These are phyloP conservation scores for Oxytropis ochrocephala DNA, from an alignment of 306 rosid species.

Conservation along the genomic window DNA sequence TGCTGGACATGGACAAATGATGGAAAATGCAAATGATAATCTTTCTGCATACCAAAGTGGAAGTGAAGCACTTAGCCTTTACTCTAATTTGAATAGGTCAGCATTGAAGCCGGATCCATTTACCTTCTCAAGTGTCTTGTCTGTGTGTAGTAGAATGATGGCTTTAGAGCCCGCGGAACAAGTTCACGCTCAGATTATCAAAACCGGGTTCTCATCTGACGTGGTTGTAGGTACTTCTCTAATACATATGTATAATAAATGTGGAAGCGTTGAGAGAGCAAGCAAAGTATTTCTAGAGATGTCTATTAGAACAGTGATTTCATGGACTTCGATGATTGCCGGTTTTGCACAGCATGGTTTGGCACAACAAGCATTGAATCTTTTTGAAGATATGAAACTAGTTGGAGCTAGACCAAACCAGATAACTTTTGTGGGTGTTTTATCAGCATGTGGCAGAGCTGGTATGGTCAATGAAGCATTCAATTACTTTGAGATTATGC, in stretches of 20 bases:
- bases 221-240: conserved; percentile 68
- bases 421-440: conserved; percentile 80
- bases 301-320: conserved; percentile 77
- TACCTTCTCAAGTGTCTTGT: conserved; percentile 73
- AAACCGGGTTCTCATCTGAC: conserved; percentile 61
- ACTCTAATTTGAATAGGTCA: conserved; percentile 47
- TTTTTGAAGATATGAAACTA: conserved; percentile 77
- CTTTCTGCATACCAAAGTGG: conserved; percentile 54
- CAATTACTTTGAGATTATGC: conserved; percentile 66
- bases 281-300: conserved; percentile 80
- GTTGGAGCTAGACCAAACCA: conserved; percentile 67
- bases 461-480: conserved; percentile 77
- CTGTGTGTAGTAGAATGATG: conserved; percentile 60
- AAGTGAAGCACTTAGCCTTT: conserved; percentile 57
- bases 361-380: conserved; percentile 70
- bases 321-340: conserved; percentile 86
- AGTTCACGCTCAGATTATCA: conserved; percentile 70
- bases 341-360: conserved; percentile 73
- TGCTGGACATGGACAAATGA: conserved; percentile 70
- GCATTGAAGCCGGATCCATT: conserved; percentile 66
- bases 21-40: conserved; percentile 53
- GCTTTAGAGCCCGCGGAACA: conserved; percentile 84
- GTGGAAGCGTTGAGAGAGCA: conserved; percentile 79
- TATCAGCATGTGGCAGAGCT: conserved; percentile 78
- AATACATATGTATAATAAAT: conserved; percentile 75